Conservation (phyloP, 768 basidiomycete genomes). For the Amylocystis lapponica region DNA sequence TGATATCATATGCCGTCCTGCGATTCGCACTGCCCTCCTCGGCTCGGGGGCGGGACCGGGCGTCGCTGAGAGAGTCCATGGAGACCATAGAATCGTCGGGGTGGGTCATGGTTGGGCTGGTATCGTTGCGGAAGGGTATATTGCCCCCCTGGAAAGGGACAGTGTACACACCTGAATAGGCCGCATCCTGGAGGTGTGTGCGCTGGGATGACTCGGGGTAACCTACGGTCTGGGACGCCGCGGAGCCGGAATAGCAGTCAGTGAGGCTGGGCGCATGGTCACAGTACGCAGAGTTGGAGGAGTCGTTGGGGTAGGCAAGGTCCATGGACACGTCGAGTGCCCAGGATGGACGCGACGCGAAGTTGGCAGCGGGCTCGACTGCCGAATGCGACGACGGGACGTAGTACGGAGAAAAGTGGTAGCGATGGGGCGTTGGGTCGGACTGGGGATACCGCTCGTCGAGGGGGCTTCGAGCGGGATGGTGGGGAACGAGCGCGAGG, state of each 20-base stretch:
- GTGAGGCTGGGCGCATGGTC: conserved; percentile 16
- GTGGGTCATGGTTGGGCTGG: not conserved
- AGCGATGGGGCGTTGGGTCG: conserved; percentile 13
- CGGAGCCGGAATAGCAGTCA: conserved; percentile 12
- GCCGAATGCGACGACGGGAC: conserved; percentile 10
- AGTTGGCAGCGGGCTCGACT: conserved; percentile 9
- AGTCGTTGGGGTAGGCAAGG: conserved; percentile 13
- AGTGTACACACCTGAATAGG: conserved; percentile 17
- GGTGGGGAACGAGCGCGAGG: conserved; percentile 5
- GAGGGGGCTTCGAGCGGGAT: conserved; percentile 7
- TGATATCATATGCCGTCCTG: not conserved
- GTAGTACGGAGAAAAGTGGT: conserved; percentile 11
- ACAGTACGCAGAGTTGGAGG: conserved; percentile 15
- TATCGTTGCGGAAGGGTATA: not conserved
- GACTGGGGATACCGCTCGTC: conserved; percentile 5
- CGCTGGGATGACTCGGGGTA: conserved; percentile 29
- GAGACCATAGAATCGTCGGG: no score
- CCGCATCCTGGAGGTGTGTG: conserved; percentile 20
- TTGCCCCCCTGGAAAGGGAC: conserved; percentile 9
- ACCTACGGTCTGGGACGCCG: conserved; percentile 14
- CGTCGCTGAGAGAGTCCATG: no score
- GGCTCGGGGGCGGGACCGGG: not conserved
- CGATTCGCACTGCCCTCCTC: not conserved
- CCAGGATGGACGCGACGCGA: conserved; percentile 16
- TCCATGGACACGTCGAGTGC: conserved; percentile 16